Conservation (phyloP, 345 rosid genomes). For the Turritis glabra region DNA sequence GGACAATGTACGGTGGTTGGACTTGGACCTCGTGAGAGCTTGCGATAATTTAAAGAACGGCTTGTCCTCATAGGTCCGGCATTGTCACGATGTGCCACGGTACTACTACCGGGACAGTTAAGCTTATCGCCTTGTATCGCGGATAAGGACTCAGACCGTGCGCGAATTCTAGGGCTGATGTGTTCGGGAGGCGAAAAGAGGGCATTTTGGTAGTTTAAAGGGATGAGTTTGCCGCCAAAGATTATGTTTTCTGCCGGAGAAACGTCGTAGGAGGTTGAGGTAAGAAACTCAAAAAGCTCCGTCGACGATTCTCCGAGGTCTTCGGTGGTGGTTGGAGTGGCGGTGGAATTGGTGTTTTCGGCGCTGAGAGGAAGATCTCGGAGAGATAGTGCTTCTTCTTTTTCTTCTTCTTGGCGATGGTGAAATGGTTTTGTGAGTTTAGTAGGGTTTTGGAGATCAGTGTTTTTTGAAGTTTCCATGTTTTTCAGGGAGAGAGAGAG, state of each 20-base stretch:
- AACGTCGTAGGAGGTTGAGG: conserved; percentile 43
- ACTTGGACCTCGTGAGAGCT: conserved; percentile 34
- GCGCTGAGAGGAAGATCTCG: conserved; percentile 47
- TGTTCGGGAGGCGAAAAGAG: conserved; percentile 15
- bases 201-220: conserved; percentile 40
- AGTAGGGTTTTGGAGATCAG: conserved; percentile 29
- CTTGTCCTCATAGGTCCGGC: conserved; percentile 49
- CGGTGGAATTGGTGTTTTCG: not conserved
- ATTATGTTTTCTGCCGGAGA: conserved; percentile 77
- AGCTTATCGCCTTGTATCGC: conserved; percentile 35
- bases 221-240: conserved; percentile 65
- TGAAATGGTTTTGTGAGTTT: conserved; percentile 20
- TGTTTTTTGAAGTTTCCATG: conserved; percentile 30
- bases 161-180: conserved; percentile 25
- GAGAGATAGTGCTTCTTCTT: conserved; percentile 57
- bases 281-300: conserved; percentile 60
- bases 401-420: not conserved
- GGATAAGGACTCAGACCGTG: conserved; percentile 62
- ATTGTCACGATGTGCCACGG: conserved; percentile 32
- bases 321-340: conserved; percentile 35
- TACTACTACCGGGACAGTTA: conserved; percentile 8
- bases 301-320: conserved; percentile 29
- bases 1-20: conserved; percentile 28
- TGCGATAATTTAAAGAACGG: conserved; percentile 60
- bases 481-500: not conserved